Conservation (phyloP, 768 basidiomycete genomes). For the Dendrothele bispora region DNA sequence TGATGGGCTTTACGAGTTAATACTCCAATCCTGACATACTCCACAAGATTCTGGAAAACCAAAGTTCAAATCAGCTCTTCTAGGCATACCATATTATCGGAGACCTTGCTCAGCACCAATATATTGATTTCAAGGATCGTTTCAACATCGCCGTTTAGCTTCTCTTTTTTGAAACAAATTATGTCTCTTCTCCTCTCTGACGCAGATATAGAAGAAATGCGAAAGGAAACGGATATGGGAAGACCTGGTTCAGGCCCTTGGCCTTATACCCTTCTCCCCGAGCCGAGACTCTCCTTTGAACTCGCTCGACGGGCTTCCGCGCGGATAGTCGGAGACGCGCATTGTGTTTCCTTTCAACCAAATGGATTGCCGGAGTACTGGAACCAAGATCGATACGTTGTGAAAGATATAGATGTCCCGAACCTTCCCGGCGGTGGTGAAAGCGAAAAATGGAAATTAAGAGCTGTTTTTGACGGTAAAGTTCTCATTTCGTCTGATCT, state of each 20-base stretch:
- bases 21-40: too few relatives aligned
- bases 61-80: too few relatives aligned
- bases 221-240: not conserved
- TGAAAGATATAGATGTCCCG: slow-evolving; percentile 37
- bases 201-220: too few relatives aligned
- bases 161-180: too few relatives aligned
- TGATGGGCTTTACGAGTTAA: too few relatives aligned
- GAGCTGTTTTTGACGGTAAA: slow-evolving; percentile 49
- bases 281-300: slow-evolving; percentile 39
- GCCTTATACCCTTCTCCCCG: slow-evolving; percentile 32
- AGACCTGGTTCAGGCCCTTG: not conserved
- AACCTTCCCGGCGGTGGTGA: slow-evolving; percentile 7
- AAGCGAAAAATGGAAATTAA: slow-evolving; percentile 40
- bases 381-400: slow-evolving; percentile 47
- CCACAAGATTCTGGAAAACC: too few relatives aligned
- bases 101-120: too few relatives aligned
- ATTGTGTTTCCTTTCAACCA: slow-evolving; percentile 47
- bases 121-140: too few relatives aligned
- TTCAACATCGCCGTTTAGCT: too few relatives aligned
- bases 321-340: slow-evolving; percentile 30
- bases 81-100: too few relatives aligned
- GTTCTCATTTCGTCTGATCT: not conserved
- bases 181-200: too few relatives aligned
- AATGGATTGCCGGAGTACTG: slow-evolving; percentile 36
- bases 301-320: slow-evolving; percentile 38